These are phyloP conservation scores for Chimonanthus praecox DNA, from an alignment of 164 flowering plant genomes.

Conservation along the genomic window DNA sequence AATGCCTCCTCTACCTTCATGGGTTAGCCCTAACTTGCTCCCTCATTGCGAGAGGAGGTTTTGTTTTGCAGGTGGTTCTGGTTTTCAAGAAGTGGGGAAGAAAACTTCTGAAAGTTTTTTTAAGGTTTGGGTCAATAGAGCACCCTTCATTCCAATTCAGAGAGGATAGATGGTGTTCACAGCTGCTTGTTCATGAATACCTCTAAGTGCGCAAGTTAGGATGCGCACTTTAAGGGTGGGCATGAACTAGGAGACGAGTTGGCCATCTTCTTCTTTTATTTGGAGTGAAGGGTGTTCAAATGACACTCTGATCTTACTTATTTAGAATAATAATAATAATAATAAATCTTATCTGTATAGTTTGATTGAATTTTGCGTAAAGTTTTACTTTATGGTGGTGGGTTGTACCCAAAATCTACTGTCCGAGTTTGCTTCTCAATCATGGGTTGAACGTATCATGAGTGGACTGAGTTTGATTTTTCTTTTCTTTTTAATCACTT, in stretches of 20 bases:
- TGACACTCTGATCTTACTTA: too few relatives aligned
- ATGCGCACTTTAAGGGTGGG: slow-evolving; percentile 14
- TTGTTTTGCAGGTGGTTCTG: not conserved
- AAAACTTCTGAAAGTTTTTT: not conserved
- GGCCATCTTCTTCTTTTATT: slow-evolving; percentile 18
- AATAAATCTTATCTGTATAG: too few relatives aligned
- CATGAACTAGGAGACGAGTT: slow-evolving; percentile 23
- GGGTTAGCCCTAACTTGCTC: not conserved
- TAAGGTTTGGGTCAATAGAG: not conserved
- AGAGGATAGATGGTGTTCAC: slow-evolving; percentile 6
- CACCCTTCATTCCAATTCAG: not conserved
- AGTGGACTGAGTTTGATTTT: too few relatives aligned
- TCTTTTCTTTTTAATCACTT: too few relatives aligned
- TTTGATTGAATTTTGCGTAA: too few relatives aligned
- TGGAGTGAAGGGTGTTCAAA: slow-evolving; percentile 31
- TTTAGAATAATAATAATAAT: too few relatives aligned
- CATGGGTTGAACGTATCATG: too few relatives aligned
- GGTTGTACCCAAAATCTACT: too few relatives aligned
- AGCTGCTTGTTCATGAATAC: slow-evolving; percentile 24
- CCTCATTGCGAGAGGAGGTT: not conserved
- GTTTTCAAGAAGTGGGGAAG: not conserved
- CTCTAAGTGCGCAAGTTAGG: slow-evolving; percentile 7
- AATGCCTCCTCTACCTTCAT: not conserved
- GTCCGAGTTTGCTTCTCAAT: too few relatives aligned
- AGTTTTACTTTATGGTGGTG: too few relatives aligned